Evolutionary conservation across 371 early-diverging fungal species (phyloP).

Genomic region (Mucor circinelloides): DNA sequence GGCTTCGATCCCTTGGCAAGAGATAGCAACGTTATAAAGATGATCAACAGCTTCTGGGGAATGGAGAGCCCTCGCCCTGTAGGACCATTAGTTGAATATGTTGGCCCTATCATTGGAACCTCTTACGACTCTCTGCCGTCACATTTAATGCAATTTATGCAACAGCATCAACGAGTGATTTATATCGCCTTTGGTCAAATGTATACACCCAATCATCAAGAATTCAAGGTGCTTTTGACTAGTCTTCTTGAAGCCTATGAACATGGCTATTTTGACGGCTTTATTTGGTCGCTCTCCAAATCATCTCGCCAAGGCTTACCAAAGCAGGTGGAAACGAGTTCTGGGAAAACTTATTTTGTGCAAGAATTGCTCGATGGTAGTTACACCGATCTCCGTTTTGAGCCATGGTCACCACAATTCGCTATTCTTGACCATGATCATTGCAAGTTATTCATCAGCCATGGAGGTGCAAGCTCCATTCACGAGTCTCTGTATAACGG

Average conservation of each 20-base stretch:
- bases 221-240: slow-evolving; percentile 19
- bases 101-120: slow-evolving; percentile 37
- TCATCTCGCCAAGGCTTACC: slow-evolving; percentile 12
- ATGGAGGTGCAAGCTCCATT: slow-evolving; percentile 43
- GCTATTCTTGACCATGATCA: slow-evolving; percentile 41
- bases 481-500: slow-evolving; percentile 39
- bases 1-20: slow-evolving; percentile 8
- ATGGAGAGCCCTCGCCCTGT: slow-evolving; percentile 36
- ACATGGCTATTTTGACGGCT: slow-evolving; percentile 30
- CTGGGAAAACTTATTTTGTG: slow-evolving; percentile 2
- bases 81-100: slow-evolving; percentile 36
- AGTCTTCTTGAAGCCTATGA: slow-evolving; percentile 25
- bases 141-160: slow-evolving; percentile 13
- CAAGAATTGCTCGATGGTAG: slow-evolving; percentile 10
- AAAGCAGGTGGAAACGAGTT: slow-evolving; percentile 12
- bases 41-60: slow-evolving; percentile 33
- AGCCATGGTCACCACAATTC: slow-evolving; percentile 44
- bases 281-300: slow-evolving; percentile 34
- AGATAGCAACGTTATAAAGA: slow-evolving; percentile 20
- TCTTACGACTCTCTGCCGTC: slow-evolving; percentile 13
- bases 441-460: slow-evolving; percentile 39
- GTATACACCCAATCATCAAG: slow-evolving; percentile 9
- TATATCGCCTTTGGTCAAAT: slow-evolving; percentile 50
- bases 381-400: slow-evolving; percentile 20
- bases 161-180: slow-evolving; percentile 20